Conservation (phyloP, 305 asterid genomes). For the Fraxinus paxiana region DNA sequence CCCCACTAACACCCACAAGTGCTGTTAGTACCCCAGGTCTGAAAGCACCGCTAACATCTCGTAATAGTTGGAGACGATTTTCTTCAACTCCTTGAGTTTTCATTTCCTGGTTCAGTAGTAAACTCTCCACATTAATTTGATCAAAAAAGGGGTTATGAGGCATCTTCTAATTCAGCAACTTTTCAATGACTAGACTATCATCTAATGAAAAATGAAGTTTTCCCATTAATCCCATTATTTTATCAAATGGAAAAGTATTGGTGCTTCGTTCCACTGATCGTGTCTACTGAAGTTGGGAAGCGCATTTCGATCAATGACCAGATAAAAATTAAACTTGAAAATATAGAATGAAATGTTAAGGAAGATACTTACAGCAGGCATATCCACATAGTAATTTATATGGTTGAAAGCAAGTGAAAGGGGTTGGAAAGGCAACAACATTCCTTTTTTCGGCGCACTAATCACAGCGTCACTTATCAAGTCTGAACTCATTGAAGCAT, state of each 20-base stretch:
- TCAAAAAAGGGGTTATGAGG: background rate
- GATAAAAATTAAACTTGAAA: background rate
- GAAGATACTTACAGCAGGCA: slow-evolving; percentile 38
- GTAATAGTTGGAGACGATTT: slow-evolving; percentile 41
- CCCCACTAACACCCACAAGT: slow-evolving; percentile 42
- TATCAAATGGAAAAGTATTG: background rate
- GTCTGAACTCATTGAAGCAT: background rate
- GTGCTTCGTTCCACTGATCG: background rate
- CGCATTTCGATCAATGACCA: background rate
- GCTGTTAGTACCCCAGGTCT: slow-evolving; percentile 47
- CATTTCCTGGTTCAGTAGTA: slow-evolving; percentile 33
- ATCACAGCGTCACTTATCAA: background rate
- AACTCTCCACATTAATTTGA: background rate
- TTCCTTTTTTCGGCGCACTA: slow-evolving; percentile 26
- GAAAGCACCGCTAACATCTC: slow-evolving; percentile 37
- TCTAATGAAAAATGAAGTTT: background rate
- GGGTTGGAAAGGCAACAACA: slow-evolving; percentile 37
- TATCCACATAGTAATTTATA: slow-evolving; percentile 38
- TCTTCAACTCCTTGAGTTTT: slow-evolving; percentile 34
- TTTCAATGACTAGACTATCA: background rate
- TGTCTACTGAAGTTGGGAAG: background rate
- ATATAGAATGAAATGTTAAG: background rate
- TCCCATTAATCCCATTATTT: background rate
- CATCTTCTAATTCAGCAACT: background rate
- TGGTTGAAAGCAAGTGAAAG: slow-evolving; percentile 40